Conservation (phyloP, 768 basidiomycete genomes). For the Rubroboletus satanas region DNA sequence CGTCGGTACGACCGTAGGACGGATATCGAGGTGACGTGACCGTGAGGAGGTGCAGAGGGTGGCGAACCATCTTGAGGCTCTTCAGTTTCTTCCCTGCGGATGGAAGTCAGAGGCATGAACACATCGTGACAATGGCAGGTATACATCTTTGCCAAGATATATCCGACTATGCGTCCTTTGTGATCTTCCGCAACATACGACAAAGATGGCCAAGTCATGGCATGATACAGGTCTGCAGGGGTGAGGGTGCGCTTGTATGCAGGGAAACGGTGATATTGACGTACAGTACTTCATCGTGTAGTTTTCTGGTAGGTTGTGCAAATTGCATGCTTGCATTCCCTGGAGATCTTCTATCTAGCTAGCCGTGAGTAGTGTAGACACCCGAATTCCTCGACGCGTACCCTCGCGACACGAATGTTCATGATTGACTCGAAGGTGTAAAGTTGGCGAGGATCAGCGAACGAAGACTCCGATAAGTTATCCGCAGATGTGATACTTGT, state of each 20-base stretch:
- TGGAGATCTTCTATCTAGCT: constrained; percentile 77
- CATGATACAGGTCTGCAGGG: constrained; percentile 79
- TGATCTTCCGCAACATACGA: constrained; percentile 91
- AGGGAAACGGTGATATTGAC: constrained; percentile 18
- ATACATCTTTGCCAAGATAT: constrained; percentile 94
- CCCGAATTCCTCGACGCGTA: constrained; percentile 7
- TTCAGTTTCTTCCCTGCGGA: constrained; percentile 52
- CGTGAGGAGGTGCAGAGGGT: constrained; percentile 60
- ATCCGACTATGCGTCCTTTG: constrained; percentile 87
- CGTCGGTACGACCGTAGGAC: constrained; percentile 87
- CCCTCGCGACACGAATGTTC: constrained; percentile 32
- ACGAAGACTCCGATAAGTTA: not conserved
- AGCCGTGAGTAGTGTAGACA: constrained; percentile 13
- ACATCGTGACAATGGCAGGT: constrained; percentile 19
- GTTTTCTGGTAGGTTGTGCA: constrained; percentile 92
- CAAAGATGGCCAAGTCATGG: constrained; percentile 88
- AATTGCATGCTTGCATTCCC: constrained; percentile 92
- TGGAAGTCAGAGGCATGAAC: constrained; percentile 25
- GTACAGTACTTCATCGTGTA: constrained; percentile 78
- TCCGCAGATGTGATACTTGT: not conserved
- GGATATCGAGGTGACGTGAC: constrained; percentile 96
- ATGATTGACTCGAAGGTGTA: constrained; percentile 8
- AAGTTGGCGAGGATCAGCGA: not conserved
- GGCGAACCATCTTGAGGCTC: constrained; percentile 44
- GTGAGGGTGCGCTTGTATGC: not conserved